Conservation (phyloP, 2,329 filamentous ascomycete genomes). For the Balansia obtecta region DNA sequence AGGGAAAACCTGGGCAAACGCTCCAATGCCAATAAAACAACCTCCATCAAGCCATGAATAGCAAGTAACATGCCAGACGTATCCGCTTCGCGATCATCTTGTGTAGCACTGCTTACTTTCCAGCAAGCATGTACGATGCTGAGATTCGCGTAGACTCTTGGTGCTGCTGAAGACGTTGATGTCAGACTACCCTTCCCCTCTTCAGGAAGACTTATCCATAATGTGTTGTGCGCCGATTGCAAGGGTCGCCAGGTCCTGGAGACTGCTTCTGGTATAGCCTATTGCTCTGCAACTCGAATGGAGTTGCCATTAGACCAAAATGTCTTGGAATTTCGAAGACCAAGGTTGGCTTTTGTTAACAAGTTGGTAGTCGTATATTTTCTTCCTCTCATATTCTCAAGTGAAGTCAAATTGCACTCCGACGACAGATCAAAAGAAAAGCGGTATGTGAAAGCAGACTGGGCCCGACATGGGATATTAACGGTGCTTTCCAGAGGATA, state of each 20-base stretch:
- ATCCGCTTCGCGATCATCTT: background rate
- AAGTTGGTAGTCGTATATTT: background rate
- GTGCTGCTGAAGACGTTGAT: background rate
- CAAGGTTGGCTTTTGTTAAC: no score
- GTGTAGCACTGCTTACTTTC: background rate
- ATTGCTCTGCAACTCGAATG: background rate
- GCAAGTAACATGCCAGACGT: background rate
- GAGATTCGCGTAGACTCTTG: background rate
- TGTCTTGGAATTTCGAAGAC: no score
- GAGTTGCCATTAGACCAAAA: background rate
- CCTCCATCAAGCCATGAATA: background rate
- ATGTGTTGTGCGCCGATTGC: background rate
- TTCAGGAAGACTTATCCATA: background rate
- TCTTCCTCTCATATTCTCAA: background rate
- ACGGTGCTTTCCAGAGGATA: background rate
- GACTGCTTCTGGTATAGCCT: constrained; percentile 9
- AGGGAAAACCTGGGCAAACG: no score
- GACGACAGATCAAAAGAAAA: background rate
- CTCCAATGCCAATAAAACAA: background rate
- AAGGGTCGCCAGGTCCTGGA: background rate
- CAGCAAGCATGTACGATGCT: background rate
- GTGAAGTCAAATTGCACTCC: background rate
- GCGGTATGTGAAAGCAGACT: background rate
- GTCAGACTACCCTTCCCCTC: background rate
- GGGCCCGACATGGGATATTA: background rate